Evolutionary conservation across 768 basidiomycete genomes (phyloP).

Genomic region (Postia placenta): DNA sequence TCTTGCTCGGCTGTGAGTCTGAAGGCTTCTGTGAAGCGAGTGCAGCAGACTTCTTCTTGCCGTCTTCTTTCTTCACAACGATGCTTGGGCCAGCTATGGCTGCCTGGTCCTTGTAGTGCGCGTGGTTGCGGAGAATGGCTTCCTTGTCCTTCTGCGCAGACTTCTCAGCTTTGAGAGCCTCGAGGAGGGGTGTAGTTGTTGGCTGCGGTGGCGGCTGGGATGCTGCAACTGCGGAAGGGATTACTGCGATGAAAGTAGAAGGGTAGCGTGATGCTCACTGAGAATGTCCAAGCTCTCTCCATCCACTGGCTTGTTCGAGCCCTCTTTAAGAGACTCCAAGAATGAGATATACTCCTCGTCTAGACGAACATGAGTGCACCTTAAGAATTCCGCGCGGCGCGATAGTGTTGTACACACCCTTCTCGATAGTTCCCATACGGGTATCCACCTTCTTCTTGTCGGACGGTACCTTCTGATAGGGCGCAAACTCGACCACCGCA

Average conservation of each 20-base stretch:
- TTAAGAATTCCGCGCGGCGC: neutral
- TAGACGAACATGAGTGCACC: conserved; percentile 25
- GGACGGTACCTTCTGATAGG: conserved; percentile 79
- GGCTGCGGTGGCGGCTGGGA: conserved; percentile 54
- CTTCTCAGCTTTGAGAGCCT: conserved; percentile 86
- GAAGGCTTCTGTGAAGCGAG: conserved; percentile 13
- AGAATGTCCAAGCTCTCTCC: conserved; percentile 58
- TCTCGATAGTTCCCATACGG: conserved; percentile 83
- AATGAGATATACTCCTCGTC: conserved; percentile 85
- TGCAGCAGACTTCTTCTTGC: conserved; percentile 27
- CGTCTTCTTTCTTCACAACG: conserved; percentile 34
- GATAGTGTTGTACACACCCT: conserved; percentile 46
- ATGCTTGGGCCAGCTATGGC: conserved; percentile 21
- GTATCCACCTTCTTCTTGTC: conserved; percentile 75
- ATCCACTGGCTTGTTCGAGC: conserved; percentile 39
- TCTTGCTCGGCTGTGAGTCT: conserved; percentile 28
- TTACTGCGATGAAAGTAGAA: neutral
- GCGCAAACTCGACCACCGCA: conserved; percentile 91
- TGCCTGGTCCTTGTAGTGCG: conserved; percentile 57
- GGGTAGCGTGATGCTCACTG: conserved; percentile 33
- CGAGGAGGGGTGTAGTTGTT: conserved; percentile 87
- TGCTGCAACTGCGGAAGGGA: conserved; percentile 48
- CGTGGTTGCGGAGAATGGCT: conserved; percentile 63
- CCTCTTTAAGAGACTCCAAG: conserved; percentile 62
- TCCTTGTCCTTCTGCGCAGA: conserved; percentile 64